phyloP scores from a whole-genome alignment of 257 asterid species.

The Nicotiana otophora region DNA sequence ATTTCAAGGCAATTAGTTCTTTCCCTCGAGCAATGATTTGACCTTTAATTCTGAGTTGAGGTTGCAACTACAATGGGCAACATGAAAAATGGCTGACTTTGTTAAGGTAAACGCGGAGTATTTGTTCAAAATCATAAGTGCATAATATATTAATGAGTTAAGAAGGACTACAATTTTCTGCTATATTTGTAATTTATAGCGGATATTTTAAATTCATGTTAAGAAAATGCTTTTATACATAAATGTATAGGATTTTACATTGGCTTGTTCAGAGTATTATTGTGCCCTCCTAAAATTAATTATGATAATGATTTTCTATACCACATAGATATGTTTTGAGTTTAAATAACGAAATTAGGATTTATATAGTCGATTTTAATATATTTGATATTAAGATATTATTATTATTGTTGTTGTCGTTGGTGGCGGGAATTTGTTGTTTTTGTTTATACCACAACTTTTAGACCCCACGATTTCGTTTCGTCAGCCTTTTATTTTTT shows the following conservation, averaged over 20 bases:
- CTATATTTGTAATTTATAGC: not conserved
- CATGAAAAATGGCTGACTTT: not conserved
- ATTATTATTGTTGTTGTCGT: too few relatives aligned
- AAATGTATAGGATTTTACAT: not conserved
- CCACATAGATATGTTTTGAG: too few relatives aligned
- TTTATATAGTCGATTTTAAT: too few relatives aligned
- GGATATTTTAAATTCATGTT: too few relatives aligned
- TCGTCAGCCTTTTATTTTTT: not conserved
- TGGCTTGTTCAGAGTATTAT: not conserved
- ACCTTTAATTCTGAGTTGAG: not conserved
- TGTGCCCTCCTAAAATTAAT: not conserved
- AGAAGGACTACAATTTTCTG: not conserved
- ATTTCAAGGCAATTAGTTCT: not conserved
- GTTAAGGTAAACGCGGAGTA: not conserved
- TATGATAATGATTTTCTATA: not conserved
- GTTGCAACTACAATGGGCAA: not conserved
- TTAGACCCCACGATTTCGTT: not conserved
- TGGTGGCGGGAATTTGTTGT: too few relatives aligned
- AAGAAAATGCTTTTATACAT: not conserved
- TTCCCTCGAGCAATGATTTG: not conserved
- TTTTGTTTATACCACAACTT: not conserved
- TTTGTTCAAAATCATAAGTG: not conserved
- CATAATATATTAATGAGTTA: not conserved
- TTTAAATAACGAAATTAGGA: too few relatives aligned
- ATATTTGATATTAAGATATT: too few relatives aligned